Evolutionary conservation across 306 rosid genomes (phyloP).

Genomic region (Arachis stenosperma): DNA sequence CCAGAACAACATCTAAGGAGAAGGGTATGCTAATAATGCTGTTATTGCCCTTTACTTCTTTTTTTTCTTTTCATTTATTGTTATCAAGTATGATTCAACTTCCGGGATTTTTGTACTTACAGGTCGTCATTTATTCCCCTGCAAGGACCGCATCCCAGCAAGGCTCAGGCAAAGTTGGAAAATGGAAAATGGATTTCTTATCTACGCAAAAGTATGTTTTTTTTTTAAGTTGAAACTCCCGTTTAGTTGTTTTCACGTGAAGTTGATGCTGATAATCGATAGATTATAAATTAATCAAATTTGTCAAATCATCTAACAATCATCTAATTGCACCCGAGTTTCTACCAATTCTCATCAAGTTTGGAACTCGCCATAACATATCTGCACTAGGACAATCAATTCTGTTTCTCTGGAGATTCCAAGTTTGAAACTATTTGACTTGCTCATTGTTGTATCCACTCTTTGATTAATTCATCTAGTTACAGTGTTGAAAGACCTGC

Average conservation of each 20-base stretch:
- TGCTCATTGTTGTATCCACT: neutral
- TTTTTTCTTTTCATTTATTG: too few relatives aligned
- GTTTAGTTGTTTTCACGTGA: accelerated
- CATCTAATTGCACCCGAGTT: too few relatives aligned
- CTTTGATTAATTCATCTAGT: neutral
- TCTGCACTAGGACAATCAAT: too few relatives aligned
- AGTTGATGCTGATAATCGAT: too few relatives aligned
- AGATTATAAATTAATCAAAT: too few relatives aligned
- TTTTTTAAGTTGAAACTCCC: neutral
- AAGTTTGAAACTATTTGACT: neutral
- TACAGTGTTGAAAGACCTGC: neutral
- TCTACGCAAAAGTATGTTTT: neutral
- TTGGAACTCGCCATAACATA: neutral
- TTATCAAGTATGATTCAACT: neutral
- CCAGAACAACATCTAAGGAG: neutral
- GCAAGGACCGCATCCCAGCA: slow-evolving; percentile 3
- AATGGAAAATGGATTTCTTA: slow-evolving; percentile 2
- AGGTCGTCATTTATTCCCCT: slow-evolving; percentile 2
- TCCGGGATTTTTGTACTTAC: neutral
- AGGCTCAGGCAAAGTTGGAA: neutral
- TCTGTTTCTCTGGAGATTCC: neutral
- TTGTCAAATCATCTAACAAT: too few relatives aligned
- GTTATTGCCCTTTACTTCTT: neutral
- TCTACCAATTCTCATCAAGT: too few relatives aligned
- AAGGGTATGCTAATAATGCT: neutral